These are phyloP conservation scores for Inonotus obliquus DNA, from an alignment of 1,284 basidiomycete genomes.

Conservation along the genomic window DNA sequence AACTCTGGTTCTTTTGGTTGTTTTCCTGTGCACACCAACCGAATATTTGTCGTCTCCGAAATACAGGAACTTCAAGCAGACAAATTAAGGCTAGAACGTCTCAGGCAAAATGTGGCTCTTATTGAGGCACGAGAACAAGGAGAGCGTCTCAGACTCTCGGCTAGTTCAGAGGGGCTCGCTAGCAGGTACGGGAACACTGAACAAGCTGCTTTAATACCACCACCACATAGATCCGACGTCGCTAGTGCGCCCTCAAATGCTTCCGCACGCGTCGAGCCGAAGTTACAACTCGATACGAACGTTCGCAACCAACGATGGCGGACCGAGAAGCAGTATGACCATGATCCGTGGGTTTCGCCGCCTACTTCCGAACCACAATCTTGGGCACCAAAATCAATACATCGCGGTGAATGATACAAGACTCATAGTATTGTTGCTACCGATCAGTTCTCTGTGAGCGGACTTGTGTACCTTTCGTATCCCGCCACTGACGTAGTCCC, in stretches of 20 bases:
- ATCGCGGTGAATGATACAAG: not conserved
- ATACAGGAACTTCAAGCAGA: slow-evolving; percentile 26
- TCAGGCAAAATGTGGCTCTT: slow-evolving; percentile 23
- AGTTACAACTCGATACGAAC: not conserved
- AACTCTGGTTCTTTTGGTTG: not conserved
- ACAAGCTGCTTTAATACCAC: not conserved
- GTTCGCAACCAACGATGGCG: not conserved
- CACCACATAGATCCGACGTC: not conserved
- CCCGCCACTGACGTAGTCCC: not conserved
- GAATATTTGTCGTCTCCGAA: not conserved
- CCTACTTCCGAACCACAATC: slow-evolving; percentile 13
- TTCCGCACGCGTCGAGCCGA: not conserved
- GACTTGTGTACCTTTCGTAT: not conserved
- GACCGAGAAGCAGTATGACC: not conserved
- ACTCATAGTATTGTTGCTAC: not conserved
- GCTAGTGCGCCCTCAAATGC: not conserved
- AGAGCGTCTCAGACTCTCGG: slow-evolving; percentile 21
- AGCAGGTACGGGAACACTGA: not conserved
- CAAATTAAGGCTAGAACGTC: slow-evolving; percentile 22
- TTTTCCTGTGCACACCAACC: not conserved
- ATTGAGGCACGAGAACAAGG: slow-evolving; percentile 25
- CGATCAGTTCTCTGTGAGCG: not conserved
- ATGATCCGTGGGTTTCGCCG: slow-evolving; percentile 10
- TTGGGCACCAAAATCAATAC: slow-evolving; percentile 12
- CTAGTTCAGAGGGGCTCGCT: not conserved